These are phyloP conservation scores for Fusarium robinianum DNA, from an alignment of 2,329 filamentous ascomycete species.

Conservation along the genomic window DNA sequence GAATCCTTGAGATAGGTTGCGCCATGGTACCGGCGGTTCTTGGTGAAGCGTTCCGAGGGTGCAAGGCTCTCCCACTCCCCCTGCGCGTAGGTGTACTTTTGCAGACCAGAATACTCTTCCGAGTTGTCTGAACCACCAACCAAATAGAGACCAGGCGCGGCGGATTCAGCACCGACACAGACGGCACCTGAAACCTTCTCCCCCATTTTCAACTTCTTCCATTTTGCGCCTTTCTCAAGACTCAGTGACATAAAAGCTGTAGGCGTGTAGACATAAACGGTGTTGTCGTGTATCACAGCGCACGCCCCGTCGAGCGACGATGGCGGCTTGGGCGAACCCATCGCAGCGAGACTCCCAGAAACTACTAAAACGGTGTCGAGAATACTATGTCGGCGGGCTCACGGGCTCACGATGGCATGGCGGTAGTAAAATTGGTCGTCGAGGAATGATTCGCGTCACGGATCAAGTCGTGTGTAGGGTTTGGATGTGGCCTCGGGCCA, in stretches of 20 bases:
- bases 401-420: conserved; percentile 35
- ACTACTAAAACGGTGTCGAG: conserved; percentile 17
- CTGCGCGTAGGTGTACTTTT: conserved; percentile 64
- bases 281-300: conserved; percentile 78
- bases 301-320: conserved; percentile 76
- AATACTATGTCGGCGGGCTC: conserved; percentile 18
- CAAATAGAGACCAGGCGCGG: conserved; percentile 71
- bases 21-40: conserved; percentile 75
- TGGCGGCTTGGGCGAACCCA: conserved; percentile 74
- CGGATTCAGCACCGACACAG: conserved; percentile 72
- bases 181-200: conserved; percentile 73
- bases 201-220: conserved; percentile 69
- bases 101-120: conserved; percentile 71
- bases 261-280: conserved; percentile 80
- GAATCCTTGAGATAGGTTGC: conserved; percentile 73
- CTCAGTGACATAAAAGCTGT: conserved; percentile 75
- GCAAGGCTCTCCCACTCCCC: conserved; percentile 56
- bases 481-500: conserved; percentile 9
- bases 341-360: conserved; percentile 44
- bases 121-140: conserved; percentile 70
- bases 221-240: conserved; percentile 70
- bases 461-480: conserved; percentile 11
- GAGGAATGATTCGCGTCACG: conserved; percentile 21
- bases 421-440: conserved; percentile 22
- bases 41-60: conserved; percentile 55